Evolutionary conservation across 129 eudicot genomes (phyloP).

Genomic region (Chrysanthemum makinoi): DNA sequence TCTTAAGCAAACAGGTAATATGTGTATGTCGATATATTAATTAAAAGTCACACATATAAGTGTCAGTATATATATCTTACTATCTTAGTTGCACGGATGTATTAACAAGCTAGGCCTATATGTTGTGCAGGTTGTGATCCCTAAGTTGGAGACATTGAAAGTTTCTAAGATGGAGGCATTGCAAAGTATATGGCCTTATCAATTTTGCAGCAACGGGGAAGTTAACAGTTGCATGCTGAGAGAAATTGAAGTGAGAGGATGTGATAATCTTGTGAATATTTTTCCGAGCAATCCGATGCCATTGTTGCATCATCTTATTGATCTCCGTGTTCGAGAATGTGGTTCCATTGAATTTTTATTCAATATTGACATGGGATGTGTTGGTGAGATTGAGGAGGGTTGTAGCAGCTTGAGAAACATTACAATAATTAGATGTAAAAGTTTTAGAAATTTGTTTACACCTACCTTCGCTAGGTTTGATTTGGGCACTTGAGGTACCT

Average conservation of each 20-base stretch:
- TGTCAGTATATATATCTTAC: background rate
- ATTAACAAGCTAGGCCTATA: too few relatives aligned
- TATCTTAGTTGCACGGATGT: too few relatives aligned
- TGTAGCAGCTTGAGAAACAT: background rate
- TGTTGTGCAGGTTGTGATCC: too few relatives aligned
- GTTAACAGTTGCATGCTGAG: too few relatives aligned
- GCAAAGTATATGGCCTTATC: too few relatives aligned
- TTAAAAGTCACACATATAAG: background rate
- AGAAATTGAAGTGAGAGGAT: too few relatives aligned
- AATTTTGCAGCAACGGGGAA: too few relatives aligned
- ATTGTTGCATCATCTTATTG: background rate
- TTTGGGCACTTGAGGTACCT: too few relatives aligned
- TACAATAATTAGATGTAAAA: background rate
- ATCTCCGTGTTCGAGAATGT: background rate
- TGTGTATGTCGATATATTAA: too few relatives aligned
- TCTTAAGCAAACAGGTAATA: background rate
- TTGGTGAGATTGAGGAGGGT: background rate
- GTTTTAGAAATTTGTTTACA: background rate
- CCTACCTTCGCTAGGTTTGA: background rate
- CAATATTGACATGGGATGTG: background rate
- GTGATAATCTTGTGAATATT: too few relatives aligned
- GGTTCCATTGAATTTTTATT: background rate
- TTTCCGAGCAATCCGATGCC: constrained; percentile 4
- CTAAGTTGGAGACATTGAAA: too few relatives aligned
- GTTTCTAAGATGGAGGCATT: too few relatives aligned